Evolutionary conservation across 2,329 filamentous ascomycete genomes (phyloP).

Genomic region (Trichoderma brevicompactum): DNA sequence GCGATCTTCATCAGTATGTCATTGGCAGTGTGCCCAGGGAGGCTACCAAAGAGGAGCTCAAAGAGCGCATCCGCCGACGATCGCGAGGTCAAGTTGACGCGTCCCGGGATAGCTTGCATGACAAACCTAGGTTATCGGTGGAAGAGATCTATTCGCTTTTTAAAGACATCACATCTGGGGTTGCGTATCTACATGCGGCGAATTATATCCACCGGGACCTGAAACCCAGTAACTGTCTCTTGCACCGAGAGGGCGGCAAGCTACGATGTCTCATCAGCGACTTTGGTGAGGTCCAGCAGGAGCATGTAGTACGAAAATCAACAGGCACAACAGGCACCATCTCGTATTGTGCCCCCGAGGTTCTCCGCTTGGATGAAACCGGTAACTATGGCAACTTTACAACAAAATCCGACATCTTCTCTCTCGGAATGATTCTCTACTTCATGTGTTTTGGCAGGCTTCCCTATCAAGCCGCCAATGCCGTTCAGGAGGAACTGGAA

Average conservation of each 20-base stretch:
- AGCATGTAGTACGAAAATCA: slow-evolving; percentile 79
- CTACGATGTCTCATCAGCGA: slow-evolving; percentile 89
- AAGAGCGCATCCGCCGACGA: slow-evolving; percentile 80
- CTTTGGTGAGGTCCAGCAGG: slow-evolving; percentile 93
- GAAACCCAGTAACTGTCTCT: slow-evolving; percentile 92
- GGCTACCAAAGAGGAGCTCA: slow-evolving; percentile 80
- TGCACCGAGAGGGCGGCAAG: slow-evolving; percentile 75
- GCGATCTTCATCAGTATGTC: slow-evolving; percentile 87
- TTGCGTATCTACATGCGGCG: slow-evolving; percentile 86
- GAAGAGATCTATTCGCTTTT: slow-evolving; percentile 98
- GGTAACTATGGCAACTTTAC: slow-evolving; percentile 91
- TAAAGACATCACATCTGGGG: slow-evolving; percentile 88
- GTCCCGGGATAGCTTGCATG: slow-evolving; percentile 52
- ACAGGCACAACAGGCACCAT: slow-evolving; percentile 95
- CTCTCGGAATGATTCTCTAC: slow-evolving; percentile 95
- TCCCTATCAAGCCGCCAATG: slow-evolving; percentile 83
- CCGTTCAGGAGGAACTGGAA: slow-evolving; percentile 87
- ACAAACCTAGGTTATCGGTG: slow-evolving; percentile 61
- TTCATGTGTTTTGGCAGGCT: slow-evolving; percentile 95
- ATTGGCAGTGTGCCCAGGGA: slow-evolving; percentile 67
- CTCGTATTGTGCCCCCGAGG: slow-evolving; percentile 96
- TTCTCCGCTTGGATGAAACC: slow-evolving; percentile 69
- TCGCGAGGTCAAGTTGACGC: slow-evolving; percentile 77
- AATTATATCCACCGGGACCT: slow-evolving; percentile 96
- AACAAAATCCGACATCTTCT: slow-evolving; percentile 98